These are phyloP conservation scores for Theobroma cacao DNA, from an alignment of 345 rosid genomes.

Conservation along the genomic window DNA sequence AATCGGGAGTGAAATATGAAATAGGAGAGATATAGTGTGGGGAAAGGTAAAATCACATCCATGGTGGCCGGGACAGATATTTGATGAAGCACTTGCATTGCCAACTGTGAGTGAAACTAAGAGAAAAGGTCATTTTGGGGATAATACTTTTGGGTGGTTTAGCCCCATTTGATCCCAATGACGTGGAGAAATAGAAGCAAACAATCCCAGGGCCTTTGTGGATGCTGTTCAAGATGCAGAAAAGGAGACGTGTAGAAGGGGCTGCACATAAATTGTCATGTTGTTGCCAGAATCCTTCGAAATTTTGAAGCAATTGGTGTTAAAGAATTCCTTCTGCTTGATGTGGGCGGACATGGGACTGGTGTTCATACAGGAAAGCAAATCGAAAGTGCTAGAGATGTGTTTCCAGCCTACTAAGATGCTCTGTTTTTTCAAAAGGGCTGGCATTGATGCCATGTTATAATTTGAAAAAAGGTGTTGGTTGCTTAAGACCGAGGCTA, in stretches of 20 bases:
- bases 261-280: constrained; percentile 47
- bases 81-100: constrained; percentile 44
- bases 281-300: constrained; percentile 34
- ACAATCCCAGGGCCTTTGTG: constrained; percentile 34
- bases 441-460: constrained; percentile 38
- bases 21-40: constrained; percentile 71
- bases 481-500: constrained; percentile 38
- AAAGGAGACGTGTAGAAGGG: constrained; percentile 44
- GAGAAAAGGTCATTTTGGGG: constrained; percentile 53
- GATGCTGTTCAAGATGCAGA: constrained; percentile 65
- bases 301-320: constrained; percentile 37
- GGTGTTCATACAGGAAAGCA: constrained; percentile 41
- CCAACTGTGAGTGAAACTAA: constrained; percentile 43
- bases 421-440: constrained; percentile 39
- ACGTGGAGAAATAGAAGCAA: constrained; percentile 46
- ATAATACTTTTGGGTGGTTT: constrained; percentile 63
- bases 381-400: constrained; percentile 42
- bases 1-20: constrained; percentile 29
- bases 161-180: constrained; percentile 47
- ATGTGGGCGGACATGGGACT: constrained; percentile 45
- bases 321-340: constrained; percentile 46
- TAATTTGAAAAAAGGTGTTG: constrained; percentile 26
- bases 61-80: constrained; percentile 70
- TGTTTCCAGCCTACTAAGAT: constrained; percentile 39
- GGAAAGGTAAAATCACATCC: constrained; percentile 63